phyloP scores from a whole-genome alignment of 2,329 filamentous ascomycete species.

The Pseudogymnoascus sp. region DNA sequence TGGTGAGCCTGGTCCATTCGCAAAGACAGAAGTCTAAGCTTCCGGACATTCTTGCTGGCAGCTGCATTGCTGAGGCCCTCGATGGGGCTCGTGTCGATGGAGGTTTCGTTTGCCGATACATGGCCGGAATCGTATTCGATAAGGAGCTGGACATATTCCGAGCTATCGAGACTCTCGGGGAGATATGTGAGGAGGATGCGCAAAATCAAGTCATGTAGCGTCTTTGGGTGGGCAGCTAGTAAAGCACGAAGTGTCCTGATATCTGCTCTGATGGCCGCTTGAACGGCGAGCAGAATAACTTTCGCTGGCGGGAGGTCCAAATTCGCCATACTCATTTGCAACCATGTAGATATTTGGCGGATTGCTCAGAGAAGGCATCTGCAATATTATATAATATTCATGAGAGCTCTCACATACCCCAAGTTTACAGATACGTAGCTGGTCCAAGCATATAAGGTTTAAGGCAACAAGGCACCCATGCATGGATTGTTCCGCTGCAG shows the following conservation, averaged over 20 bases:
- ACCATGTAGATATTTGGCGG: conserved; percentile 13
- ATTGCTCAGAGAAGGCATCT: conserved; percentile 14
- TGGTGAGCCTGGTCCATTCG: conserved; percentile 40
- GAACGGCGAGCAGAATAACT: conserved; percentile 64
- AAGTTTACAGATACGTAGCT: conserved; percentile 10
- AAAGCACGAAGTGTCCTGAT: conserved; percentile 55
- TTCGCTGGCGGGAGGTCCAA: conserved; percentile 55
- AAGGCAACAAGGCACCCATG: conserved; percentile 17
- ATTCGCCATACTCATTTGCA: conserved; percentile 26
- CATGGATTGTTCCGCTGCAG: conserved; percentile 13
- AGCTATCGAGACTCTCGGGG: conserved; percentile 61
- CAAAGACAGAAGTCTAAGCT: conserved; percentile 56
- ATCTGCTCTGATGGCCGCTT: conserved; percentile 60
- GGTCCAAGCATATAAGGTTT: conserved; percentile 10
- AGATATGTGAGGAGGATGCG: conserved; percentile 70
- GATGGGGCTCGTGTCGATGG: conserved; percentile 49
- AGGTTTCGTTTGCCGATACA: conserved; percentile 30
- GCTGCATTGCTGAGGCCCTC: conserved; percentile 53
- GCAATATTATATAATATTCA: conserved; percentile 23
- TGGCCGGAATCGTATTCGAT: conserved; percentile 39
- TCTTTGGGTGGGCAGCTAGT: conserved; percentile 46
- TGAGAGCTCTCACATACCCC: conserved; percentile 11
- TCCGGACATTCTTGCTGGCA: conserved; percentile 56
- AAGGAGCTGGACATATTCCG: conserved; percentile 55
- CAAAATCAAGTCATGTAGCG: conserved; percentile 59